A percentile compares a stretch with the other conserved stretches of the same genome.
phyloP scores from a whole-genome alignment of 225 moss, liverwort and hornwort species.

The Bryum argenteum region DNA sequence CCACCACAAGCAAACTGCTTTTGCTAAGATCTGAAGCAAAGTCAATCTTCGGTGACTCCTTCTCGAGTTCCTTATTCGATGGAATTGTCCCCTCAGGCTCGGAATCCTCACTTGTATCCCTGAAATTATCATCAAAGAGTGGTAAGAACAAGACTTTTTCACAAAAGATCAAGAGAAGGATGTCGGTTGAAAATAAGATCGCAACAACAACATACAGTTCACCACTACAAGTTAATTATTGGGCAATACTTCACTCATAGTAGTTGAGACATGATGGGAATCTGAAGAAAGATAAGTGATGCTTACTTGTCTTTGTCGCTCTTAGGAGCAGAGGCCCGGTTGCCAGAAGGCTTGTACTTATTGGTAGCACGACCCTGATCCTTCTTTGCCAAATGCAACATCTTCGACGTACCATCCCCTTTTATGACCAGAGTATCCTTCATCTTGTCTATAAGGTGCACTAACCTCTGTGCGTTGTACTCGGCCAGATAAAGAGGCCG shows the following conservation, averaged over 20 bases:
- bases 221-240: background rate
- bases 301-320: slow-evolving; percentile 59
- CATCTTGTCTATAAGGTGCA: slow-evolving; percentile 78
- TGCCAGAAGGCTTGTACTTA: slow-evolving; percentile 73
- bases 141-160: slow-evolving; percentile 20
- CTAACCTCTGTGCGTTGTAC: slow-evolving; percentile 65
- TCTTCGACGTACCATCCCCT: slow-evolving; percentile 72
- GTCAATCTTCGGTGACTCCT: slow-evolving; percentile 51
- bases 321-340: slow-evolving; percentile 57
- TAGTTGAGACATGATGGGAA: background rate
- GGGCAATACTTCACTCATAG: background rate
- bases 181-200: background rate
- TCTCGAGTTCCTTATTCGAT: slow-evolving; percentile 54
- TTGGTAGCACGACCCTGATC: slow-evolving; percentile 54
- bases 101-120: slow-evolving; percentile 67
- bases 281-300: slow-evolving; percentile 8
- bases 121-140: slow-evolving; percentile 20
- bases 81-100: slow-evolving; percentile 49
- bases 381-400: slow-evolving; percentile 64
- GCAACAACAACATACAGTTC: slow-evolving; percentile 3
- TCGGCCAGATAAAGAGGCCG: slow-evolving; percentile 70
- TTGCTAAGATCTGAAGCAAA: slow-evolving; percentile 50
- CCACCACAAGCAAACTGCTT: slow-evolving; percentile 54
- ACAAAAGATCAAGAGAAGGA: background rate
- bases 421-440: slow-evolving; percentile 67